phyloP scores from a whole-genome alignment of 345 rosid genomes.

The Toxicodendron radicans region DNA sequence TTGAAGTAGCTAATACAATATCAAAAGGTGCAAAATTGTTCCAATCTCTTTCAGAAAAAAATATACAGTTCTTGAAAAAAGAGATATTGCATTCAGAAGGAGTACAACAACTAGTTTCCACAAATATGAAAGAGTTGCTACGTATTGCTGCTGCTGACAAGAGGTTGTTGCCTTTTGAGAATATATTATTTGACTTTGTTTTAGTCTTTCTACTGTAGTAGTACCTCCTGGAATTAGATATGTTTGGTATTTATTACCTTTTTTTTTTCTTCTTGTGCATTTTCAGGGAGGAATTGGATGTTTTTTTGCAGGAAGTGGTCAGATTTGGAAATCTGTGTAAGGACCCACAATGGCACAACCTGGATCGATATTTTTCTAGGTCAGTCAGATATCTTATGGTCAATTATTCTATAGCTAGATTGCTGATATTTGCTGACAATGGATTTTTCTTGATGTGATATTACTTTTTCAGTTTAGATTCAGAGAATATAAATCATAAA shows the following conservation, averaged over 20 bases:
- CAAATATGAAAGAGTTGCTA: conserved; percentile 59
- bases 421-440: conserved; percentile 17
- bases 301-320: conserved; percentile 71
- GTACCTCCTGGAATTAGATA: not conserved
- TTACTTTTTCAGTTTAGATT: conserved; percentile 57
- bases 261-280: conserved; percentile 7
- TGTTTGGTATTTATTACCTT: not conserved
- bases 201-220: not conserved
- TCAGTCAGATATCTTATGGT: conserved; percentile 34
- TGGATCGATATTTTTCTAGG: conserved; percentile 72
- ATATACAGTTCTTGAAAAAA: conserved; percentile 55
- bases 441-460: conserved; percentile 25
- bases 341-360: conserved; percentile 88
- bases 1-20: conserved; percentile 94
- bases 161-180: conserved; percentile 51
- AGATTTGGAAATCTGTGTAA: conserved; percentile 88
- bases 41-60: conserved; percentile 67
- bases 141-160: conserved; percentile 85
- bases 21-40: conserved; percentile 71
- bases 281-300: conserved; percentile 78
- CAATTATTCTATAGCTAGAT: not conserved
- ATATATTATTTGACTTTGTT: conserved; percentile 4
- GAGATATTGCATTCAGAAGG: conserved; percentile 69
- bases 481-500: conserved; percentile 40
- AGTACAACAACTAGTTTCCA: conserved; percentile 67